phyloP scores from a whole-genome alignment of 2,329 filamentous ascomycete species.

The Didymella pinodella region DNA sequence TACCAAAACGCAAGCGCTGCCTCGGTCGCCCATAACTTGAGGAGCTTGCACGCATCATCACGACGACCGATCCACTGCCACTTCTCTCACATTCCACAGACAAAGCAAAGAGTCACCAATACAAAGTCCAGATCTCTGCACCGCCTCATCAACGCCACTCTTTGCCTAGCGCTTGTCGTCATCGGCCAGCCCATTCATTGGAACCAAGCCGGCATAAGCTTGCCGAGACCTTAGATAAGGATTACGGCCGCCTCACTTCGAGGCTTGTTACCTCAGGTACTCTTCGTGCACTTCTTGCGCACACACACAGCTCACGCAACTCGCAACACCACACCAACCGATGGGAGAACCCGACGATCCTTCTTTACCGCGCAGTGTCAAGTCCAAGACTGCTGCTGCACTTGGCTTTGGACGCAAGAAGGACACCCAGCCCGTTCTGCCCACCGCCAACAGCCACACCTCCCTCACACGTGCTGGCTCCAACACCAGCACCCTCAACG shows the following conservation, averaged over 20 bases:
- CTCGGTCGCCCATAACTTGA: background rate
- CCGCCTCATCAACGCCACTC: conserved; percentile 17
- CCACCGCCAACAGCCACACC: conserved; percentile 36
- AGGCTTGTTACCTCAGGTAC: conserved; percentile 23
- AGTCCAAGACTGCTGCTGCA: conserved; percentile 58
- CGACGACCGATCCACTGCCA: conserved; percentile 2
- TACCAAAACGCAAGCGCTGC: conserved; percentile 13
- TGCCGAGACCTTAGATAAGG: conserved; percentile 32
- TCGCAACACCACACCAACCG: conserved; percentile 45
- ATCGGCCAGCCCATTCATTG: conserved; percentile 5
- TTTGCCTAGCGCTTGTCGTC: conserved; percentile 17
- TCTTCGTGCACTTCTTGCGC: conserved; percentile 14
- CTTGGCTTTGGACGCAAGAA: conserved; percentile 53
- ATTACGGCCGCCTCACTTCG: conserved; percentile 31
- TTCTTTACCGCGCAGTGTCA: conserved; percentile 60
- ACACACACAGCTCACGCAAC: conserved; percentile 17
- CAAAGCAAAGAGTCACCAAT: conserved; percentile 10
- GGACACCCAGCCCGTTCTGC: conserved; percentile 41
- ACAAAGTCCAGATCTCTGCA: conserved; percentile 12
- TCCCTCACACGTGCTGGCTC: conserved; percentile 27
- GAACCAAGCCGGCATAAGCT: conserved; percentile 24
- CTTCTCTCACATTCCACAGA: conserved; percentile 9
- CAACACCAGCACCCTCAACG: conserved; percentile 27
- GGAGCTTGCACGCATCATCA: conserved; percentile 10
- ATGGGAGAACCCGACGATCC: conserved; percentile 65